These are phyloP conservation scores for Heliophila coronopifolia DNA, from an alignment of 441 rosid genomes.

Conservation along the genomic window DNA sequence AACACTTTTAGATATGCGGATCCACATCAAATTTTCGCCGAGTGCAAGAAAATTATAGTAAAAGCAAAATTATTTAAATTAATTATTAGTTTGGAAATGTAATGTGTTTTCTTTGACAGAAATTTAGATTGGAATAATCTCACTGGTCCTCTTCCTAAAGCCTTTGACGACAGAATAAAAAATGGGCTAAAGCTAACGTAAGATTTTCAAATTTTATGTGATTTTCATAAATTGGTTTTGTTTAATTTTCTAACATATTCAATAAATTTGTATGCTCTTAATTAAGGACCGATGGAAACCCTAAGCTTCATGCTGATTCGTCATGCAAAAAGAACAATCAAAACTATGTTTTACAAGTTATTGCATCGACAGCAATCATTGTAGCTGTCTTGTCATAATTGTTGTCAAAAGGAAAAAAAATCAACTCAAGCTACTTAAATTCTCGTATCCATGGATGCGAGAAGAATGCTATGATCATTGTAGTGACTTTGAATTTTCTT, in stretches of 20 bases:
- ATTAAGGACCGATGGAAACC: slow-evolving; percentile 17
- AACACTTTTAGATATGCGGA: too few species aligned
- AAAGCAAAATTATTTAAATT: too few species aligned
- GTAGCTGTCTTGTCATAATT: not conserved
- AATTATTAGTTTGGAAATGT: too few species aligned
- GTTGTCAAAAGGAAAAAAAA: slow-evolving; percentile 2
- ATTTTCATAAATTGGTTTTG: not conserved
- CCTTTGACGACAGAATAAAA: not conserved
- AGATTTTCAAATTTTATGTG: not conserved
- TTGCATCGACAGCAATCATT: slow-evolving; percentile 12
- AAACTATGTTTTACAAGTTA: slow-evolving; percentile 7
- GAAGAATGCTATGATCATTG: too few species aligned
- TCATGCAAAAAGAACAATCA: slow-evolving; percentile 6
- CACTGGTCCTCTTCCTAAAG: slow-evolving; percentile 15
- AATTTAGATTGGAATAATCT: slow-evolving; percentile 17
- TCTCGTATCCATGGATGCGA: too few species aligned
- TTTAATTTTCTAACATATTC: too few species aligned
- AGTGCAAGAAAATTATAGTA: too few species aligned
- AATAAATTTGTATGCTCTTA: too few species aligned
- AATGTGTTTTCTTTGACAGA: slow-evolving; percentile 6
- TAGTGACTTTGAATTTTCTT: too few species aligned
- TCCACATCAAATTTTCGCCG: too few species aligned
- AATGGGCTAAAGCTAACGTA: slow-evolving; percentile 17
- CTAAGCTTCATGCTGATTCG: not conserved
- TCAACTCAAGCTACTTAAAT: slow-evolving; percentile 1